These are phyloP conservation scores for Lyophyllum semitale DNA, from an alignment of 768 basidiomycete genomes.

Conservation along the genomic window DNA sequence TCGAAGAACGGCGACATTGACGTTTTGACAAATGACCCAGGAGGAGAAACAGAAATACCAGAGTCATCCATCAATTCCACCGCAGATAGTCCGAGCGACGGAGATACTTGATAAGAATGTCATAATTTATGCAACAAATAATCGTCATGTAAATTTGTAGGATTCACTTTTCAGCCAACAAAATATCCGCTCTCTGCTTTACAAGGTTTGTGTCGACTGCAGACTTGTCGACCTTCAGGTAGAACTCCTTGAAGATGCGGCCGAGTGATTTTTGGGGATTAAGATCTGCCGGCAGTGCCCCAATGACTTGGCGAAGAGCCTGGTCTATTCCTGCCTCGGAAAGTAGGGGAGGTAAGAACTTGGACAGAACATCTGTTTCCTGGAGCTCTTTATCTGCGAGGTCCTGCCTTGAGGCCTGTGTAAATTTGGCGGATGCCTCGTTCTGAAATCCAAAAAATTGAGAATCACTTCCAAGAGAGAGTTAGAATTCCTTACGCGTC, in stretches of 20 bases:
- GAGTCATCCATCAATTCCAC: neutral
- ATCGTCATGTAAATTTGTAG: neutral
- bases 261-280: conserved; percentile 43
- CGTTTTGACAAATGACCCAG: neutral
- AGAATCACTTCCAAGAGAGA: neutral
- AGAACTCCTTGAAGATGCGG: conserved; percentile 63
- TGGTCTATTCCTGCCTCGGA: conserved; percentile 56
- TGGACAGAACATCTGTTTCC: conserved; percentile 57
- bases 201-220: conserved; percentile 59
- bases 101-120: conserved; percentile 3
- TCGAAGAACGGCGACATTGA: neutral
- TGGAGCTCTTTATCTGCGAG: conserved; percentile 62
- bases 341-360: conserved; percentile 62
- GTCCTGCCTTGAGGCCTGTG: conserved; percentile 58
- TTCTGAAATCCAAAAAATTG: conserved; percentile 35
- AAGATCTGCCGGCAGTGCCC: conserved; percentile 24
- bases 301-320: conserved; percentile 45
- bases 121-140: conserved; percentile 1
- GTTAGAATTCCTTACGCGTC: conserved; percentile 50
- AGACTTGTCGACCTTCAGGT: conserved; percentile 58
- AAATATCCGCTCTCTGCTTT: conserved; percentile 46
- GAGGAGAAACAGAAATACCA: neutral
- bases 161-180: conserved; percentile 28
- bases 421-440: conserved; percentile 61
- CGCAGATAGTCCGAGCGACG: neutral